phyloP scores from a whole-genome alignment of 371 early-diverging fungal genomes.

The Mucor racemosus region DNA sequence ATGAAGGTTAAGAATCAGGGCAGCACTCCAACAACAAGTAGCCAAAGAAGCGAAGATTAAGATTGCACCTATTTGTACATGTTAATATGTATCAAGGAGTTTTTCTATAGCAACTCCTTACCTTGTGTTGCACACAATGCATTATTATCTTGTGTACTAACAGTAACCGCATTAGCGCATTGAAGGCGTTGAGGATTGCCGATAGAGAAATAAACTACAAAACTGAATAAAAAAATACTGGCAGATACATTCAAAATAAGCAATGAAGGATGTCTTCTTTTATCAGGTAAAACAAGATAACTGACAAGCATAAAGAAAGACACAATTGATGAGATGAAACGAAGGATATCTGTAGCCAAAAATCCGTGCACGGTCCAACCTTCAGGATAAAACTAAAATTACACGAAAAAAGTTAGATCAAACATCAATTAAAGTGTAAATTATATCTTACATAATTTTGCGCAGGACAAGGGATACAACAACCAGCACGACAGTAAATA shows the following conservation, averaged over 20 bases:
- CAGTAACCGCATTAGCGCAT: slow-evolving; percentile 53
- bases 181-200: slow-evolving; percentile 60
- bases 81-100: not conserved
- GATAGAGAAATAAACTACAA: slow-evolving; percentile 58
- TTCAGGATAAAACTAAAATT: slow-evolving; percentile 48
- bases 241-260: slow-evolving; percentile 65
- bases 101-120: slow-evolving; percentile 7
- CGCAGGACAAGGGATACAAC: slow-evolving; percentile 50
- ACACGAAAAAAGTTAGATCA: not conserved
- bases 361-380: slow-evolving; percentile 54
- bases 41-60: slow-evolving; percentile 62
- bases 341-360: slow-evolving; percentile 54
- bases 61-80: slow-evolving; percentile 43
- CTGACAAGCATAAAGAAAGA: slow-evolving; percentile 60
- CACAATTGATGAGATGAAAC: slow-evolving; percentile 56
- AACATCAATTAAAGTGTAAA: no score
- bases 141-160: slow-evolving; percentile 62
- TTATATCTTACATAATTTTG: slow-evolving; percentile 36
- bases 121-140: slow-evolving; percentile 65
- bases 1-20: slow-evolving; percentile 68
- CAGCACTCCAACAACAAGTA: slow-evolving; percentile 64
- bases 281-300: slow-evolving; percentile 64
- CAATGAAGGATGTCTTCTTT: slow-evolving; percentile 69
- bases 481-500: slow-evolving; percentile 36
- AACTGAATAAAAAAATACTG: slow-evolving; percentile 60